A percentile compares a stretch with the other conserved stretches of the same genome.
Evolutionary conservation across 2,329 filamentous ascomycete species (phyloP).

Genomic region (Hypoxylon sp.): DNA sequence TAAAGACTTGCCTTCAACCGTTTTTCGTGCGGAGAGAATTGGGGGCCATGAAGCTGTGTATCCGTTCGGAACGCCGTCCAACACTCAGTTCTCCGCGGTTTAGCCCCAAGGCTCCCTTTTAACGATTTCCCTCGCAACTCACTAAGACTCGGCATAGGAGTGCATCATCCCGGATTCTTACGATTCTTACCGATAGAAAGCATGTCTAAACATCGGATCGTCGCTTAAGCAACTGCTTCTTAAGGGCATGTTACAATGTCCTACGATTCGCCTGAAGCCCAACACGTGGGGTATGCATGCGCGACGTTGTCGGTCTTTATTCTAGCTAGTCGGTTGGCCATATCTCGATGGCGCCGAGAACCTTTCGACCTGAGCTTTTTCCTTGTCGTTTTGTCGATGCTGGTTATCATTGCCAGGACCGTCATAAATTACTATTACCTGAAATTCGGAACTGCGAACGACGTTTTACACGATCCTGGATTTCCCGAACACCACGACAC

Average conservation of each 20-base stretch:
- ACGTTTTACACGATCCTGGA: constrained; percentile 34
- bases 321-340: constrained; percentile 41
- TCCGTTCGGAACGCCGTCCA: constrained; percentile 16
- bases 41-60: constrained; percentile 13
- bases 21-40: constrained; percentile 32
- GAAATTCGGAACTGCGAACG: constrained; percentile 44
- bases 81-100: background rate
- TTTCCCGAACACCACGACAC: constrained; percentile 31
- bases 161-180: constrained; percentile 3
- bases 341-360: constrained; percentile 47
- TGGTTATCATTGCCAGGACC: constrained; percentile 42
- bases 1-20: constrained; percentile 12
- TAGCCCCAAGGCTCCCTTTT: constrained; percentile 4
- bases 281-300: constrained; percentile 44
- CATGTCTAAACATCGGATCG: constrained; percentile 16
- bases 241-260: constrained; percentile 26
- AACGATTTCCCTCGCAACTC: background rate
- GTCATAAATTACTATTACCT: constrained; percentile 45
- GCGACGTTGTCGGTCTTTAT: constrained; percentile 46
- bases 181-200: constrained; percentile 9
- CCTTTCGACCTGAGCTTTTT: constrained; percentile 46
- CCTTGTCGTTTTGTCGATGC: constrained; percentile 45
- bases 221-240: constrained; percentile 8
- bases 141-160: background rate
- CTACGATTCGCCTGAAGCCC: constrained; percentile 36